Evolutionary conservation across 768 basidiomycete species (phyloP), one percentile per base, ranked within the genome.

Genomic region (Termitomyces sp.): DNA sequence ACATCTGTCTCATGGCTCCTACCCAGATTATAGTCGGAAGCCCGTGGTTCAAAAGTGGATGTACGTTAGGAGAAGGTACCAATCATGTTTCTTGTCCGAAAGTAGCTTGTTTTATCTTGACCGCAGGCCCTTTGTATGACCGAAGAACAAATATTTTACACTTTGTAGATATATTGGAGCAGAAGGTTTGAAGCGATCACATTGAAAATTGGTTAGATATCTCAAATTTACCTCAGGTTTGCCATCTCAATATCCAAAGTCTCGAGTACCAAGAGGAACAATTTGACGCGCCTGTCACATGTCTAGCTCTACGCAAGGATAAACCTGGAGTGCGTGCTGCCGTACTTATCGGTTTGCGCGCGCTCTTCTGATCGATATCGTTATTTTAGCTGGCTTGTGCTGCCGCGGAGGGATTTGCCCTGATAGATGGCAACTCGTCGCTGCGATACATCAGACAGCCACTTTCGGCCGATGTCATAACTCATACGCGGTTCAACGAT

Each of bases 101-200:
- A 62, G 48, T 47, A 44, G 38, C 32, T 41, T 45, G 50, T 57
- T 26, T 67, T 64, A 67, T 65, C 16, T 51, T 13, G 36, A 55
- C 58, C 62, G 48, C 63, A 88, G 85, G 82, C 32, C 87, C 87
- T 6, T 57, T 88, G 14, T 88, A 85, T 65, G 86, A 88, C 60
- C 69, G 79, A 13, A 64, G 61, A 46, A 81, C 80, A 1, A 74
- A 74, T 10, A 76, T 72, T 26, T 66, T 88, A 38, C 86, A 88
- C 69, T 88, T 90, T 67, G 83, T 88, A 47, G 87, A 89, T 65
- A 88, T 88, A 50, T 67, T 72, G 35, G 76, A 79, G 60, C 73
- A 75, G 58, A 83, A 81, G 74, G 84, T 81, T 60, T 54, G 62
- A 50, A 49, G 40, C 54, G 38, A n/a, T 20, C 38, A 32, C 20